Base-by-base conservation (phyloP, 768 basidiomycete species). In the Hebeloma cylindrosporum region DNA sequence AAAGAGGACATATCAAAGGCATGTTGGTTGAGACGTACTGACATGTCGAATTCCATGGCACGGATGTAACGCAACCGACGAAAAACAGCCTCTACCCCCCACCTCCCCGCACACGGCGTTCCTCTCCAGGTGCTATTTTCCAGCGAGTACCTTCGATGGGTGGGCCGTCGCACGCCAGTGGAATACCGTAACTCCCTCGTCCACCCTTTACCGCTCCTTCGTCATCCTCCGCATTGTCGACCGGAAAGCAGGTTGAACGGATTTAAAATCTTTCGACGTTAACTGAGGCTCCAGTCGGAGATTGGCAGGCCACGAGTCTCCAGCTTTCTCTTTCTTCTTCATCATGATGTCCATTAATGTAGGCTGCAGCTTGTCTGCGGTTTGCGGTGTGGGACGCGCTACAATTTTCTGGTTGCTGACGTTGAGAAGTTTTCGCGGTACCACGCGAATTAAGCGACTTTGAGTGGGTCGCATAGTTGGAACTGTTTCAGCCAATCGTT, bases 201-300 rank as follows among this genome's bases (percentile, higher is more conserved):
- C 27, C 9, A n/a, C 23, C 4, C 10, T 20, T 64, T 51, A 70
- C 56, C 65, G 61, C 58, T 76, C 74, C 62, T 67, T 71, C 56
- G 73, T 60, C 60, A 74, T 52, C 33, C 60, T 69, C 59, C 69
- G 73, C 52, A 73, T 46, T 28, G 60, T 54, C 2, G 60, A 62
- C 50, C 72, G 62, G 11, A 72, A 53, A 33, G 67, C 65, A 2
- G 69, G 64, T 38, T 65, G 59, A 13, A 74, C 71, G 29, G 54
- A 59, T 40, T 63, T 66, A 37, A 72, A 69, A 13, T 53, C 62
- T 28, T 64, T 61, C 52, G 66, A 72, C 59, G 69, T 73, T 21
- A 74, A 56, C 34, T 68, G 64, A 8, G 67, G 70, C 50, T 76
- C 74, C 30, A 76, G 62, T 22, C 73, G 65, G 38, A 76, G 64